Evolutionary conservation across 108 stramenopile species (phyloP).

Genomic region (Pseudonitzschia delicatissima): DNA sequence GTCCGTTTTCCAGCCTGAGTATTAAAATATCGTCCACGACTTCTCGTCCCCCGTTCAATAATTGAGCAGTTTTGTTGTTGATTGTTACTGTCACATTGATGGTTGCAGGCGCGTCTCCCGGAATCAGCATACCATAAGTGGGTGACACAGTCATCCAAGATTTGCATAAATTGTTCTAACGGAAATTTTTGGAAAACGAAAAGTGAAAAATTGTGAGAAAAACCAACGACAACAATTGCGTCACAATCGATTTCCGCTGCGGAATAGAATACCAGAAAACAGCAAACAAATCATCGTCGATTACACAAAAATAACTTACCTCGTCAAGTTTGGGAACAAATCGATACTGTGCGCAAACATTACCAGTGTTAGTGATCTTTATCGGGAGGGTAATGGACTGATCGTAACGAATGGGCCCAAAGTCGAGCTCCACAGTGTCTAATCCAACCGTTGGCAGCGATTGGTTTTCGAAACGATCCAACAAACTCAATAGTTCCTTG

Average conservation of each 20-base stretch:
- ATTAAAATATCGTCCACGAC: slow-evolving; percentile 90
- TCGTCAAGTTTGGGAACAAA: slow-evolving; percentile 95
- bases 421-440: slow-evolving; percentile 69
- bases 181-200: background rate
- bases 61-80: slow-evolving; percentile 76
- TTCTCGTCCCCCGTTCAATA: slow-evolving; percentile 77
- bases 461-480: slow-evolving; percentile 86
- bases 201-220: background rate
- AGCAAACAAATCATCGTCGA: too few species aligned
- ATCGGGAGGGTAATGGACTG: slow-evolving; percentile 65
- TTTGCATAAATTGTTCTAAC: slow-evolving; percentile 70
- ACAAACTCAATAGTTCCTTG: slow-evolving; percentile 66
- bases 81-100: slow-evolving; percentile 79
- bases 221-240: background rate
- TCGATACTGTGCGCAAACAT: slow-evolving; percentile 84
- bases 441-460: slow-evolving; percentile 82
- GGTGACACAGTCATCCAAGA: slow-evolving; percentile 89
- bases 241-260: too few species aligned
- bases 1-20: slow-evolving; percentile 92
- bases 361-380: slow-evolving; percentile 82
- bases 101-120: slow-evolving; percentile 68
- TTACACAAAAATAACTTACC: slow-evolving; percentile 42
- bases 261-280: too few species aligned
- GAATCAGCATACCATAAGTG: slow-evolving; percentile 91
- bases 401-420: slow-evolving; percentile 76